Evolutionary conservation across 768 basidiomycete species (phyloP).

Genomic region (Neoboletus magnificus): DNA sequence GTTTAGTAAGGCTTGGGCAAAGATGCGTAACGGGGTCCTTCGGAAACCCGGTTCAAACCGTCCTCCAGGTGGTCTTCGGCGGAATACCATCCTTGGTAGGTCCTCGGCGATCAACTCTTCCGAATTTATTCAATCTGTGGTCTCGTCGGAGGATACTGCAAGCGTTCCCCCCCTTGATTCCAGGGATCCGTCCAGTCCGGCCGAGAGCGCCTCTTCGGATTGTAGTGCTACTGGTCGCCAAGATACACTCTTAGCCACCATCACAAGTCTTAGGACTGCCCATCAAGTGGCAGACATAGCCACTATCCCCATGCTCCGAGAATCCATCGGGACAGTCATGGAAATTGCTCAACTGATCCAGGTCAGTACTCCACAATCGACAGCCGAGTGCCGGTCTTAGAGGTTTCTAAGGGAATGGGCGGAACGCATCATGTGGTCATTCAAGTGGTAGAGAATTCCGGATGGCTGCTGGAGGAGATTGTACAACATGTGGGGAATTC

Average conservation of each 20-base stretch:
- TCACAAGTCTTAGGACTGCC: too few relatives aligned
- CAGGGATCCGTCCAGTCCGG: background rate
- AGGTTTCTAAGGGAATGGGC: too few relatives aligned
- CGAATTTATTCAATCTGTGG: background rate
- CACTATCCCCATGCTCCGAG: background rate
- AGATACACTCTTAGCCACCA: too few relatives aligned
- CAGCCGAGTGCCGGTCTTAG: too few relatives aligned
- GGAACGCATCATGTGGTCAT: too few relatives aligned
- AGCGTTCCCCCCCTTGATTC: background rate
- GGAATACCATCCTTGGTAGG: background rate
- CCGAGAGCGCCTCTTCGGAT: background rate
- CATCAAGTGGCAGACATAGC: too few relatives aligned
- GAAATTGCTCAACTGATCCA: background rate
- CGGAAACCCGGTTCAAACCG: too few relatives aligned
- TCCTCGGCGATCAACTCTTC: conserved; percentile 2
- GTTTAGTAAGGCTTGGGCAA: background rate
- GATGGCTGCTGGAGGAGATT: too few relatives aligned
- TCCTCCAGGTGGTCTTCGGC: background rate
- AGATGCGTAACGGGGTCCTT: background rate
- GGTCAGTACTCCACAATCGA: too few relatives aligned
- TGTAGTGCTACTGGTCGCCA: background rate
- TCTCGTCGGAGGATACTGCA: background rate
- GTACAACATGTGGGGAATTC: too few relatives aligned
- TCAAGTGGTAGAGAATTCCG: too few relatives aligned
- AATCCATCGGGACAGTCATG: conserved; percentile 6